These are phyloP conservation scores for Cladosporium austrohemisphaericum DNA, from an alignment of 2,329 filamentous ascomycete species.

Conservation along the genomic window DNA sequence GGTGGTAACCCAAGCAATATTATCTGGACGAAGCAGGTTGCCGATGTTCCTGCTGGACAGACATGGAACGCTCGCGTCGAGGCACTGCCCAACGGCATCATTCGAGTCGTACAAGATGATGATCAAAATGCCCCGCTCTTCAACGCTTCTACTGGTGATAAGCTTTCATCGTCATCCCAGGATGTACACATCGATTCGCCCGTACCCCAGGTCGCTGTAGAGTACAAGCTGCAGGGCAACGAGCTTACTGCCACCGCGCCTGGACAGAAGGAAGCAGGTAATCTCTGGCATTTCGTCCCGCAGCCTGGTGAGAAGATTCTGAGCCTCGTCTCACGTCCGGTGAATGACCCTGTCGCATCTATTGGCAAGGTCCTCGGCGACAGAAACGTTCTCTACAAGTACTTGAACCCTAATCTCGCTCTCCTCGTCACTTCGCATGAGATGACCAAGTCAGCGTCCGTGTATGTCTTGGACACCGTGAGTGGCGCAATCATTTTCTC, in stretches of 20 bases:
- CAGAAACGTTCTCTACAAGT: constrained; percentile 94
- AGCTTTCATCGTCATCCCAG: constrained; percentile 15
- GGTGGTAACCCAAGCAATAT: constrained; percentile 69
- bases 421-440: constrained; percentile 68
- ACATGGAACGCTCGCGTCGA: constrained; percentile 53
- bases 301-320: constrained; percentile 64
- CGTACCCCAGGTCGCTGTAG: constrained; percentile 17
- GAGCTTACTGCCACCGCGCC: constrained; percentile 26
- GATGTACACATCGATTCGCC: constrained; percentile 14
- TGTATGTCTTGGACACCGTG: constrained; percentile 81
- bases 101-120: constrained; percentile 27
- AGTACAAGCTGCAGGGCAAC: constrained; percentile 27
- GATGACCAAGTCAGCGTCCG: constrained; percentile 55
- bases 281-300: constrained; percentile 69
- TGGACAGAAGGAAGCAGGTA: constrained; percentile 15
- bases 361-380: constrained; percentile 92
- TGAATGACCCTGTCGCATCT: constrained; percentile 84
- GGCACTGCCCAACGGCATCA: constrained; percentile 51
- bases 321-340: constrained; percentile 62
- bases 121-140: constrained; percentile 15
- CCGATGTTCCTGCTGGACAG: constrained; percentile 49
- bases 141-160: constrained; percentile 31
- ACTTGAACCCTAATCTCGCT: constrained; percentile 81
- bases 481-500: constrained; percentile 77
- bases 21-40: constrained; percentile 68